Evolutionary conservation across 2,329 filamentous ascomycete species (phyloP).

Genomic region (Neopestalotiopsis sp.): DNA sequence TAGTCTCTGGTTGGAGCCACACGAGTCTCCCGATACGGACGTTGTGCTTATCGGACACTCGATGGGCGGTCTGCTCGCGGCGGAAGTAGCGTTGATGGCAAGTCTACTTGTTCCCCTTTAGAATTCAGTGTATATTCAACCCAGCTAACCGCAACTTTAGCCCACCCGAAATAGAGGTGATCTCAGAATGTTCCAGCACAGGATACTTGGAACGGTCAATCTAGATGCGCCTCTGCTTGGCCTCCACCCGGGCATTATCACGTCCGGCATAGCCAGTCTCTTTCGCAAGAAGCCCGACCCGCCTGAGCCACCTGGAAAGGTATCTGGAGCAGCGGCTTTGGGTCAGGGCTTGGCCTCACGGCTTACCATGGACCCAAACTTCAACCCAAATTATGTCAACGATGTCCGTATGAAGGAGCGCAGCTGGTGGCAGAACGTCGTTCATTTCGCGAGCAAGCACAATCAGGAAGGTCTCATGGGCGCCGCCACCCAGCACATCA

Average conservation of each 20-base stretch:
- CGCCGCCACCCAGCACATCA: conserved; percentile 75
- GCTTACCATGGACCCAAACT: conserved; percentile 62
- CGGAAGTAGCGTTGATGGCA: conserved; percentile 75
- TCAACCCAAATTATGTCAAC: conserved; percentile 77
- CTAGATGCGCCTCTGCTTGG: conserved; percentile 88
- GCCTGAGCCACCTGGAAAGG: conserved; percentile 21
- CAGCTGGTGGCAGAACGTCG: conserved; percentile 68
- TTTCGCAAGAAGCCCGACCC: conserved; percentile 58
- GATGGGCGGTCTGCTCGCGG: conserved; percentile 84
- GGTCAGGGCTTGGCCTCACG: conserved; percentile 18
- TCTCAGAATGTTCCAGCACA: conserved; percentile 64
- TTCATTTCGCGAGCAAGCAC: conserved; percentile 85
- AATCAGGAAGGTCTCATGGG: conserved; percentile 69
- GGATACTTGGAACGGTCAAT: conserved; percentile 79
- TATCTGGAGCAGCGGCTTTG: background rate
- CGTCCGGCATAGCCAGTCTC: conserved; percentile 80
- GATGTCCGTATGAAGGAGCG: conserved; percentile 73
- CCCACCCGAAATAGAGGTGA: background rate
- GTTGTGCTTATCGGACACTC: conserved; percentile 85
- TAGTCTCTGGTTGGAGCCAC: conserved; percentile 79
- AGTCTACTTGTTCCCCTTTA: conserved; percentile 30
- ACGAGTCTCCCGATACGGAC: conserved; percentile 76
- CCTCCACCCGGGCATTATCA: conserved; percentile 85
- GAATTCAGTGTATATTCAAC: background rate
- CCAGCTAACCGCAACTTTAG: background rate